Evolutionary conservation across 306 rosid genomes (phyloP), one percentile per base, ranked within the genome.

Genomic region (Ormosia semicastrata): DNA sequence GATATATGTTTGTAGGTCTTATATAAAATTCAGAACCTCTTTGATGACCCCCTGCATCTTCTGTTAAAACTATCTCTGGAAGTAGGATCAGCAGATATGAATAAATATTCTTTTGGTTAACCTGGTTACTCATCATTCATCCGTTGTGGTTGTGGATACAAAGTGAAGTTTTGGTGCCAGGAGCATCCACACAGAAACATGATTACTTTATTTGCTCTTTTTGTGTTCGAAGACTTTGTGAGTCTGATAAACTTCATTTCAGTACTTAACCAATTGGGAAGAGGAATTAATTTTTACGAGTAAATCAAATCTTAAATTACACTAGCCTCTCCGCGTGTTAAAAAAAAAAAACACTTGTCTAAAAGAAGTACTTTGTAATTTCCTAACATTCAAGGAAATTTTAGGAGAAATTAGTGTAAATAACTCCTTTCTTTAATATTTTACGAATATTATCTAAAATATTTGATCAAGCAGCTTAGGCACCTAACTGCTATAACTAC

Each of bases 1-100:
- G 8, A 40, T 77, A 70, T 50, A 64, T 85, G 47, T 68, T 49
- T 69, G 40, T 85, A 56, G 76, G 60, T 43, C 36, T 10, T 76
- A 43, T 81, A 65, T 41, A 47, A 29, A 68, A 66, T 52, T 53
- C 36, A 33, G 30, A 54, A 73, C 17, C 46, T 56, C 29, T 63
- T 49, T 24, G 62, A 71, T 47, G 12, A 18, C 73, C 67, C 78
- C 77, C 73, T 79, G 62, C 36, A 66, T 73, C 72, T 57, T 65
- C 29, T 79, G 77, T 24, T 72, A 62, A 72, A 66, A n/a, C 33
- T 46, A 11, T 73, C 18, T 4, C 41, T 1, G 18, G 14, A 60
- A 83, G 75, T 11, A 47, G 62, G 66, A 29, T 73, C 40, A 7
- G 63, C 15, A 44, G 30, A 71, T 54, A 46, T 17, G 39, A 71